Conservation (phyloP, 257 asterid species). For the Lantana camara region DNA sequence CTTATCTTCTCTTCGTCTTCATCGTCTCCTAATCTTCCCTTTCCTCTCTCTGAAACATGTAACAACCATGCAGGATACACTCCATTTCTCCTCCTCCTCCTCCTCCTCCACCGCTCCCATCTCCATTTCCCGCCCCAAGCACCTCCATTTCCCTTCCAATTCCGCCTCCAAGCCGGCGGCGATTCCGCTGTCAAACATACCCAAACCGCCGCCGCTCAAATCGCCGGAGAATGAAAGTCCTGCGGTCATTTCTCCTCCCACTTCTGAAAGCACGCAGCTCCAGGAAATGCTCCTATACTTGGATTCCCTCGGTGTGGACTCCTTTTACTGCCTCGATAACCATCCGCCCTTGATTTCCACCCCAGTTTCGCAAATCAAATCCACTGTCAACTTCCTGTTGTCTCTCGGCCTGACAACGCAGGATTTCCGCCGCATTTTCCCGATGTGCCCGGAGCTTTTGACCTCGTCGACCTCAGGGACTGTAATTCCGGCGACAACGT, state of each 20-base stretch:
- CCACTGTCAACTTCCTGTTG: conserved; percentile 62
- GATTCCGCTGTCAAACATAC: conserved; percentile 28
- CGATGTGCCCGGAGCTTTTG: conserved; percentile 81
- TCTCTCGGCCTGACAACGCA: conserved; percentile 53
- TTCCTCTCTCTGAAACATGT: conserved; percentile 2
- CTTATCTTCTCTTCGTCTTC: conserved; percentile 15
- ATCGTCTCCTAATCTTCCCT: background rate
- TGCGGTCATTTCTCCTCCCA: conserved; percentile 30
- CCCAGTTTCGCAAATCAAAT: conserved; percentile 59
- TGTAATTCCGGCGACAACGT: conserved; percentile 66
- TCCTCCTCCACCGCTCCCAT: conserved; percentile 20
- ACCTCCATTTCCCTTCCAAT: conserved; percentile 39
- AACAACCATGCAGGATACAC: conserved; percentile 32
- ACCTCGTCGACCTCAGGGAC: conserved; percentile 47
- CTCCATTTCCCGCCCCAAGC: conserved; percentile 36
- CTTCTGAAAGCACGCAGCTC: conserved; percentile 29
- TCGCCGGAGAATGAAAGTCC: conserved; percentile 24
- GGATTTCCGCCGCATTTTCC: conserved; percentile 72
- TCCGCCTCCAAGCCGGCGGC: conserved; percentile 29
- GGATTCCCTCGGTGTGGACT: conserved; percentile 84
- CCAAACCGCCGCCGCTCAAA: conserved; percentile 31
- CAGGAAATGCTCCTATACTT: conserved; percentile 72
- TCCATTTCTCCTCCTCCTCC: conserved; percentile 35
- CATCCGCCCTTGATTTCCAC: conserved; percentile 61
- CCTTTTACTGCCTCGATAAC: conserved; percentile 55